phyloP scores from a whole-genome alignment of 129 eudicot species.

The Centella asiatica region DNA sequence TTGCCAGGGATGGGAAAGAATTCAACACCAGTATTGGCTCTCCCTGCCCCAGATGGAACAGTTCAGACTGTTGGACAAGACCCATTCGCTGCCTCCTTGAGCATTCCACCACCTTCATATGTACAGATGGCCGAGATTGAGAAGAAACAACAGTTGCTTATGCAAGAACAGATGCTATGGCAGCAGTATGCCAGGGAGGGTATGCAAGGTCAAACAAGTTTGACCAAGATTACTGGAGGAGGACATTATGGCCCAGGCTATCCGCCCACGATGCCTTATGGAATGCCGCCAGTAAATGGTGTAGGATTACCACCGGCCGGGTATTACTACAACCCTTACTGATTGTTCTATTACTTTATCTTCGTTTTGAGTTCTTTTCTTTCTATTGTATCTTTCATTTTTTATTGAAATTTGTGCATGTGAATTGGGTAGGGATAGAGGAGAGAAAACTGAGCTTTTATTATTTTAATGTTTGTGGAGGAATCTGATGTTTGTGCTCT shows the following conservation, averaged over 20 bases:
- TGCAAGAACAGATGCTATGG: constrained; percentile 35
- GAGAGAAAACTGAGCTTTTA: constrained; percentile 11
- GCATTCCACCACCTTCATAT: constrained; percentile 37
- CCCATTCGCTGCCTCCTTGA: constrained; percentile 37
- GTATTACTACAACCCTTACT: constrained; percentile 46
- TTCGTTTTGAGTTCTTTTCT: background rate
- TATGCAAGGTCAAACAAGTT: constrained; percentile 32
- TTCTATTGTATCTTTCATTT: constrained; percentile 26
- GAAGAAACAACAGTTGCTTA: constrained; percentile 29
- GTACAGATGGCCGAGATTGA: constrained; percentile 41
- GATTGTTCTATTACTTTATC: constrained; percentile 17
- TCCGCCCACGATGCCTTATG: constrained; percentile 65
- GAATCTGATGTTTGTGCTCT: constrained; percentile 18
- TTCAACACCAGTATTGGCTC: constrained; percentile 22
- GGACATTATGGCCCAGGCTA: constrained; percentile 54
- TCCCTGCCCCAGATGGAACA: constrained; percentile 33
- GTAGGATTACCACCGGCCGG: constrained; percentile 42
- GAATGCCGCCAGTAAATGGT: constrained; percentile 53
- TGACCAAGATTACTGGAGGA: constrained; percentile 32
- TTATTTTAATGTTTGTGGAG: constrained; percentile 6
- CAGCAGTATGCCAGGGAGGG: constrained; percentile 40
- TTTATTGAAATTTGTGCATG: constrained; percentile 21
- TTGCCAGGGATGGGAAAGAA: constrained; percentile 19
- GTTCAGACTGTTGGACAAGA: constrained; percentile 18
- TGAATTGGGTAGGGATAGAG: constrained; percentile 8